Evolutionary conservation across 192 early-diverging fungal species (phyloP).

Genomic region (Coemansia sp.): DNA sequence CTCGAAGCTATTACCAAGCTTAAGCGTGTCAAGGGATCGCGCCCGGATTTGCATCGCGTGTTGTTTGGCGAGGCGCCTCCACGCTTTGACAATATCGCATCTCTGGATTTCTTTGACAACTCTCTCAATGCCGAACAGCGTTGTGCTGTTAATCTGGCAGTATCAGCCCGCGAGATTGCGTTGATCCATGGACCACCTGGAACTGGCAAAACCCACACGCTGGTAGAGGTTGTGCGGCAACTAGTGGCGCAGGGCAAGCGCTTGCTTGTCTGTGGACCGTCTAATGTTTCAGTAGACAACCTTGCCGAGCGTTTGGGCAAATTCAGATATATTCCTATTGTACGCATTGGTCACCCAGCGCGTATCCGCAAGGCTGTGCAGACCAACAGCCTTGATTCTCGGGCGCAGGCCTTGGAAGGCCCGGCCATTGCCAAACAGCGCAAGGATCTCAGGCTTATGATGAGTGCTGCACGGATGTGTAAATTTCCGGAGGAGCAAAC

Average conservation of each 20-base stretch:
- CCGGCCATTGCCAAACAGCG: constrained; percentile 69
- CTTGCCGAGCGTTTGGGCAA: constrained; percentile 74
- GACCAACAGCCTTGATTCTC: constrained; percentile 64
- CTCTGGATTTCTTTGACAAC: constrained; percentile 44
- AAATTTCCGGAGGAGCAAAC: constrained; percentile 64
- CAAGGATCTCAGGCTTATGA: constrained; percentile 70
- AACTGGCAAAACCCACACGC: constrained; percentile 86
- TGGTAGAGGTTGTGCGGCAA: constrained; percentile 85
- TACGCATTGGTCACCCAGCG: constrained; percentile 84
- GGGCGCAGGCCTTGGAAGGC: constrained; percentile 61
- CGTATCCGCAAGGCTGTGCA: constrained; percentile 69
- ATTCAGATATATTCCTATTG: constrained; percentile 58
- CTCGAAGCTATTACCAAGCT: background rate
- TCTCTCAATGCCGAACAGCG: constrained; percentile 70
- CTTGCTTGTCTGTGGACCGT: constrained; percentile 86
- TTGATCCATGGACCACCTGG: constrained; percentile 85
- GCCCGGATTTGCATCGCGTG: constrained; percentile 24
- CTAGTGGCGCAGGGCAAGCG: constrained; percentile 59
- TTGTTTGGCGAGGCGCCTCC: constrained; percentile 45
- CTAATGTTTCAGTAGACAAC: constrained; percentile 90
- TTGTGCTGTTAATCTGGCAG: constrained; percentile 63
- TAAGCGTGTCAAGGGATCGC: background rate
- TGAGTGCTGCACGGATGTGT: constrained; percentile 57
- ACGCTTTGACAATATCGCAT: constrained; percentile 18
- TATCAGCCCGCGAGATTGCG: constrained; percentile 65